These are phyloP conservation scores for Porcisia hertigi DNA, from an alignment of 208 protist species.

Conservation along the genomic window DNA sequence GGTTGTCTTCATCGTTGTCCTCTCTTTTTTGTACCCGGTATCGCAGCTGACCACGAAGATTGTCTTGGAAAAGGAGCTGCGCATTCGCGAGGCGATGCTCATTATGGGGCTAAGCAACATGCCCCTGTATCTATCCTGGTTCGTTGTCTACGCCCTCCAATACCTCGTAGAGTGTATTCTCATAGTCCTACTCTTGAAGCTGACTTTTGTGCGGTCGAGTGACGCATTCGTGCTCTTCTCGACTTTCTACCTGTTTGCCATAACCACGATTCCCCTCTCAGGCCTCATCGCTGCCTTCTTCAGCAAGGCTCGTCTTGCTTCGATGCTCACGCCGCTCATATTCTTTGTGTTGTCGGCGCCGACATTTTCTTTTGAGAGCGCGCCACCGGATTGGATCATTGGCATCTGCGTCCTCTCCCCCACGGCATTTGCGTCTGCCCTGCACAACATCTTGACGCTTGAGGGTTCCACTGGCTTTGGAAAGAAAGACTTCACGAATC, in stretches of 20 bases:
- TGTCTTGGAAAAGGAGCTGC: slow-evolving; percentile 87
- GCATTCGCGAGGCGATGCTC: slow-evolving; percentile 81
- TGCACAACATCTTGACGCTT: slow-evolving; percentile 39
- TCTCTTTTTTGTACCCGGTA: slow-evolving; percentile 79
- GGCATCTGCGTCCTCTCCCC: slow-evolving; percentile 56
- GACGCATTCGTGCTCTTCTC: slow-evolving; percentile 60
- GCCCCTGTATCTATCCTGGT: slow-evolving; percentile 59
- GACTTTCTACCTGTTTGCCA: slow-evolving; percentile 52
- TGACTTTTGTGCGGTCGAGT: slow-evolving; percentile 45
- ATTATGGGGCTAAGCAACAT: slow-evolving; percentile 83
- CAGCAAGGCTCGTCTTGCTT: slow-evolving; percentile 63
- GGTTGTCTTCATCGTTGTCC: slow-evolving; percentile 62
- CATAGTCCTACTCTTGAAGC: slow-evolving; percentile 48
- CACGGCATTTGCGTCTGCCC: slow-evolving; percentile 41
- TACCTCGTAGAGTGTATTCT: slow-evolving; percentile 52
- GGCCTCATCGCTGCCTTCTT: slow-evolving; percentile 70
- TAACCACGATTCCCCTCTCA: slow-evolving; percentile 55
- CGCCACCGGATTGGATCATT: slow-evolving; percentile 20
- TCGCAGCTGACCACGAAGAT: slow-evolving; percentile 76
- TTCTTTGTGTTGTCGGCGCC: slow-evolving; percentile 67
- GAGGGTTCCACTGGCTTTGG: slow-evolving; percentile 38
- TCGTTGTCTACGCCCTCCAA: slow-evolving; percentile 56
- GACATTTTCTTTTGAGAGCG: slow-evolving; percentile 60
- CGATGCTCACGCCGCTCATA: slow-evolving; percentile 66
- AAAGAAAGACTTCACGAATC: slow-evolving; percentile 22